Base-by-base conservation (phyloP, 208 protist genomes). In the Entamoeba moshkovskii region DNA sequence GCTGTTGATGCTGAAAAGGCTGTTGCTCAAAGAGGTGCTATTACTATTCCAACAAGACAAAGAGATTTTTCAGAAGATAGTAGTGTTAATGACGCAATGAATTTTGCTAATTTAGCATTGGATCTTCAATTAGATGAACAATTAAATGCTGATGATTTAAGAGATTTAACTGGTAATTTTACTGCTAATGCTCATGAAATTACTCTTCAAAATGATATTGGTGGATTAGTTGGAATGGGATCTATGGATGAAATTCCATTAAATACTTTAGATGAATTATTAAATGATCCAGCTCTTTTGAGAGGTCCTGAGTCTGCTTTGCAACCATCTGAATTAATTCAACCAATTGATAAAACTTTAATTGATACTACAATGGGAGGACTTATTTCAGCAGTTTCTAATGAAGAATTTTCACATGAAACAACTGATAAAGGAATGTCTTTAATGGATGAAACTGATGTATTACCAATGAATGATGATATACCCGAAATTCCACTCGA, bases 1-100 rank as follows among this genome's bases (percentile, higher is more conserved):
- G 95, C 95, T 44, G 92, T 95, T 52, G 93, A 94, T 44, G 66
- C 92, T 4, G 94, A 93, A 38, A 44, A 45, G 15, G 59, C 49
- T 16, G 48, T 93, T 22, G 94, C 95, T 45, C 46, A 46, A 25
- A 25, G 93, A 29, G 59, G 52, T 11, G 73, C 95, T 66, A 96
- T 96, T 93, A 15, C 94, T 94, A 44, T 94, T 66, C 46, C 45
- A 91, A 45, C 25, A 66, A 42, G 92, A 48, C 38, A 46, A 94
- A 22, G 94, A 94, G 45, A 38, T 94, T 33, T 59, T 59, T 25
- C 6, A 93, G 33, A 48, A 45, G 47, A 94, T 29, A 85, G 59
- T 38, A 85, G 29, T 85, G 25, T 38, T 38, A 52, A 52, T 52
- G 59, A 85, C 11, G 59, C 8, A 29, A 85, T 85, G 25, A 85